A percentile compares a stretch with the other conserved stretches of the same genome.
phyloP scores from a whole-genome alignment of 202 grass and related monocot genomes.

The Setaria italica region DNA sequence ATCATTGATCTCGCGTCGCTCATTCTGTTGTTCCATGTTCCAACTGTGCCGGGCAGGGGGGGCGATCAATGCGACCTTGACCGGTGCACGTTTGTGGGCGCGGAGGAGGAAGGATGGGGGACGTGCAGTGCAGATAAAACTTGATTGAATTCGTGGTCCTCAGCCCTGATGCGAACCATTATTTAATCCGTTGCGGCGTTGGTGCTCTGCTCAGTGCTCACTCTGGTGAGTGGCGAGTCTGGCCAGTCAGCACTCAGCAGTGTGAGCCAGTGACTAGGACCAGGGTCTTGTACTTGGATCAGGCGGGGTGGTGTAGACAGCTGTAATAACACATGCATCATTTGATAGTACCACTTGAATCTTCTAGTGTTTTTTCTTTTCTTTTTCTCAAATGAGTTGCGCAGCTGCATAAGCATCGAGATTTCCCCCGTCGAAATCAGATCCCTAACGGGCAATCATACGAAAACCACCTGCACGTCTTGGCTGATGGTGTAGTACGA shows the following conservation, averaged over 20 bases:
- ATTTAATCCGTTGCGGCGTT: background rate
- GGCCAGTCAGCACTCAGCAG: background rate
- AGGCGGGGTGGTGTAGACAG: background rate
- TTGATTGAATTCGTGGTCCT: background rate
- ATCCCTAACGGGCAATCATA: background rate
- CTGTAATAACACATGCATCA: no score
- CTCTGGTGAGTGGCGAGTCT: background rate
- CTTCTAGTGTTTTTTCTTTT: background rate
- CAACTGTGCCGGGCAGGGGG: background rate
- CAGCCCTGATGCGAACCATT: background rate
- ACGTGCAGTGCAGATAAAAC: background rate
- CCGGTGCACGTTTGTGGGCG: background rate
- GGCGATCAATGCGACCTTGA: background rate
- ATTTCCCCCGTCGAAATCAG: background rate
- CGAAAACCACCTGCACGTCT: background rate
- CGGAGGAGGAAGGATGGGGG: background rate
- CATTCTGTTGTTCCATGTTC: background rate
- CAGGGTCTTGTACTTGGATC: background rate
- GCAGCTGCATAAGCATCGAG: background rate
- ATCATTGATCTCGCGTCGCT: slow-evolving; percentile 9
- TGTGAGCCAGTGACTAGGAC: background rate
- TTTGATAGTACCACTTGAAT: no score
- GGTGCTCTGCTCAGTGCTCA: background rate
- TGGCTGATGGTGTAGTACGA: background rate
- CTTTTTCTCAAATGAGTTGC: background rate